A percentile compares a stretch with the other conserved stretches of the same genome.
These are phyloP conservation scores for Colletotrichum sojae DNA, from an alignment of 2,329 filamentous ascomycete species.

Conservation along the genomic window DNA sequence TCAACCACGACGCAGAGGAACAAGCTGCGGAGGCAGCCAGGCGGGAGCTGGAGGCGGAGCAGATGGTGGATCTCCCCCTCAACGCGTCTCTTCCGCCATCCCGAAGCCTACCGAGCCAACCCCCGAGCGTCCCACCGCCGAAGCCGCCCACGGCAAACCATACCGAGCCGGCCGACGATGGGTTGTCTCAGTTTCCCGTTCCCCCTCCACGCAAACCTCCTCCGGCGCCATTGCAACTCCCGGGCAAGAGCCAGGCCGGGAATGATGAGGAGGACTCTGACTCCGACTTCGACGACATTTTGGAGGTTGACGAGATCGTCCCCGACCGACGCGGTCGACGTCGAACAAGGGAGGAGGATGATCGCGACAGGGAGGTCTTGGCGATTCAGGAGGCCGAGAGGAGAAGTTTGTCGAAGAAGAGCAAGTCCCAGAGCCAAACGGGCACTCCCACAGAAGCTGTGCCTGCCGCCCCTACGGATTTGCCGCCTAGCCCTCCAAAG, in stretches of 20 bases:
- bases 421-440: constrained; percentile 65
- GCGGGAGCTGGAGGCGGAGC: constrained; percentile 60
- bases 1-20: constrained; percentile 69
- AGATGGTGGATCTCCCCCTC: constrained; percentile 63
- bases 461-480: constrained; percentile 47
- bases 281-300: constrained; percentile 86
- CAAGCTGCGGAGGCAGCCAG: constrained; percentile 60
- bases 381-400: constrained; percentile 77
- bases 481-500: constrained; percentile 56
- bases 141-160: constrained; percentile 56
- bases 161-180: constrained; percentile 62
- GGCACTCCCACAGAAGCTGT: constrained; percentile 59
- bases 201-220: constrained; percentile 84
- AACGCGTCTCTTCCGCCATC: constrained; percentile 69
- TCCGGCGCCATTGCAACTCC: constrained; percentile 85
- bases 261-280: constrained; percentile 77
- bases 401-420: constrained; percentile 82
- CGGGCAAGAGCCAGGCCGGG: constrained; percentile 54
- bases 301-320: constrained; percentile 77
- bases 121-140: constrained; percentile 68
- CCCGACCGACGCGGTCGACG: constrained; percentile 79
- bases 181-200: constrained; percentile 66
- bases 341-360: constrained; percentile 90
- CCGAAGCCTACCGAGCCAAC: constrained; percentile 66
- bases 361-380: constrained; percentile 80